Evolutionary conservation across 495 filamentous ascomycete genomes (phyloP).

Genomic region (Cercophora scortea): DNA sequence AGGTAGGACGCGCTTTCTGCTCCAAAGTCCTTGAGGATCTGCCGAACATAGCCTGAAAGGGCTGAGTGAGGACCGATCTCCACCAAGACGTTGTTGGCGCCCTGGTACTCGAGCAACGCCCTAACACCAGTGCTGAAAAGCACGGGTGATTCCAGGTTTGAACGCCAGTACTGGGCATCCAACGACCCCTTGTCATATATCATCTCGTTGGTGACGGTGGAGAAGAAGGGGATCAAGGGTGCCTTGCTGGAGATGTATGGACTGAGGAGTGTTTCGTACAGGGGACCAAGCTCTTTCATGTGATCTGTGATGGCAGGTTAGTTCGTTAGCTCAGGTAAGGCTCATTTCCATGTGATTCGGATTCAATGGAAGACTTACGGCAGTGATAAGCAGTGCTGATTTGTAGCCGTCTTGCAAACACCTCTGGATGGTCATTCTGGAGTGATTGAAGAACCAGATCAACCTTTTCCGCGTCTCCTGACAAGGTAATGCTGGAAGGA

Average conservation of each 20-base stretch:
- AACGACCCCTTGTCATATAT: neutral
- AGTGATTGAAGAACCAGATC: neutral
- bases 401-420: neutral
- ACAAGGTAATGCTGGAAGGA: neutral
- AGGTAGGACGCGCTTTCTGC: neutral
- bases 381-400: neutral
- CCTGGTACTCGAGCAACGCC: neutral
- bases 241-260: neutral
- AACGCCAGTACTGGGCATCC: too few relatives aligned
- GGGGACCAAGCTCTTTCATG: neutral
- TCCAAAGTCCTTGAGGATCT: neutral
- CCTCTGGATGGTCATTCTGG: neutral
- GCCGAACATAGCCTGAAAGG: neutral
- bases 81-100: neutral
- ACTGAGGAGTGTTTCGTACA: neutral
- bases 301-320: neutral
- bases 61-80: neutral
- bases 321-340: too few relatives aligned
- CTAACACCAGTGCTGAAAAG: neutral
- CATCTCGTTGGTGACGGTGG: neutral
- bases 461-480: neutral
- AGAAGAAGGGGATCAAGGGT: neutral
- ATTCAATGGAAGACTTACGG: neutral
- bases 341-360: too few relatives aligned
- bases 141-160: too few relatives aligned